Percentiles rank a stretch among this genome's conserved stretches.
Conservation (phyloP, 352 stramenopile genomes). For the Phytophthora foliorum region DNA sequence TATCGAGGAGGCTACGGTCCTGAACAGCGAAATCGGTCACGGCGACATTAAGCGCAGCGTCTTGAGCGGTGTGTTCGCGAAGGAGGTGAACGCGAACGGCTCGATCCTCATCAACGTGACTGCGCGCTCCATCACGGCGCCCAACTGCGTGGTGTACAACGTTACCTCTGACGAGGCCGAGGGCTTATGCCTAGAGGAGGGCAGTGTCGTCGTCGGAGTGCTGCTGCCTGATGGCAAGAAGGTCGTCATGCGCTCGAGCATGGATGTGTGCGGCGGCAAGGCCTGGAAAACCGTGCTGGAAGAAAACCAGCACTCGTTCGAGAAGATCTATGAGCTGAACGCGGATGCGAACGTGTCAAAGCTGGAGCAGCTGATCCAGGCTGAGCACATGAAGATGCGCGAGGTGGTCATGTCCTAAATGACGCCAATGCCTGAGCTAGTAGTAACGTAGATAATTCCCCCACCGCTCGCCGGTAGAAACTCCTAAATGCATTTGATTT, state of each 20-base stretch:
- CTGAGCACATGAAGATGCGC: conserved; percentile 83
- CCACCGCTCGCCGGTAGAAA: conserved; percentile 43
- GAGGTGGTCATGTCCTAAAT: conserved; percentile 74
- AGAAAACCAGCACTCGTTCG: conserved; percentile 95
- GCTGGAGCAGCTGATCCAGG: conserved; percentile 88
- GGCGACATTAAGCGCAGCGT: conserved; percentile 83
- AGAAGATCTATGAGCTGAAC: conserved; percentile 96
- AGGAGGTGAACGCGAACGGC: conserved; percentile 93
- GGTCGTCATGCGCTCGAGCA: conserved; percentile 92
- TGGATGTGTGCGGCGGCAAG: conserved; percentile 94
- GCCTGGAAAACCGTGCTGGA: conserved; percentile 95
- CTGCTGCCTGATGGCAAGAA: conserved; percentile 93
- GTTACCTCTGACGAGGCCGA: conserved; percentile 93
- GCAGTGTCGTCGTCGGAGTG: conserved; percentile 96
- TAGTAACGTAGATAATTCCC: conserved; percentile 42
- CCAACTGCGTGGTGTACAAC: conserved; percentile 98
- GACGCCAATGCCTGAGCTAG: conserved; percentile 24
- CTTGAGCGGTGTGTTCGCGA: conserved; percentile 92
- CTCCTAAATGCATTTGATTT: conserved; percentile 38
- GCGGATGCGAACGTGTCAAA: conserved; percentile 86
- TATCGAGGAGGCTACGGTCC: conserved; percentile 76
- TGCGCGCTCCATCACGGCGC: conserved; percentile 95
- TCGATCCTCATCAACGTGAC: conserved; percentile 99
- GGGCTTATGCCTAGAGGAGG: conserved; percentile 93
- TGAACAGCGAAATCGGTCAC: conserved; percentile 81